A percentile compares a stretch with the other conserved stretches of the same genome.
Evolutionary conservation across 2,329 filamentous ascomycete species (phyloP).

Genomic region (Penicillium sp.): DNA sequence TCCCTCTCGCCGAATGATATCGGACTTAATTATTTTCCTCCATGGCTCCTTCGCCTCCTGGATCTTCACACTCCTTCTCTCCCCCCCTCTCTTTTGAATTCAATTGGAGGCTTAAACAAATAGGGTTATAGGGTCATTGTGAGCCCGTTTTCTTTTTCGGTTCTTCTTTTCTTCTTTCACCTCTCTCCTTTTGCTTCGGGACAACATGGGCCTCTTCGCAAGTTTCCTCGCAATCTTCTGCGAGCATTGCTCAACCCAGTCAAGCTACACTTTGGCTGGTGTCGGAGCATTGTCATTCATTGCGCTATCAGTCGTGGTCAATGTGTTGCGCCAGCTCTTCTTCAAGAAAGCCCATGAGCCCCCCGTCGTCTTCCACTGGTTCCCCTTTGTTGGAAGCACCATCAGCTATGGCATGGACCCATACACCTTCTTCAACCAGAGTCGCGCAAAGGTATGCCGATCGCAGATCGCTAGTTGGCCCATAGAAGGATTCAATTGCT

Average conservation of each 20-base stretch:
- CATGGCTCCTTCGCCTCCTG: slow-evolving; percentile 8
- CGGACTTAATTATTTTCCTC: slow-evolving; percentile 24
- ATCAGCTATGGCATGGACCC: slow-evolving; percentile 89
- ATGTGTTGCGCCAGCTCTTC: slow-evolving; percentile 76
- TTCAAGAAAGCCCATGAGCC: slow-evolving; percentile 80
- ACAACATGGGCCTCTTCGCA: slow-evolving; percentile 54
- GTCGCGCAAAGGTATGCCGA: slow-evolving; percentile 67
- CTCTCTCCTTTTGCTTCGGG: not conserved
- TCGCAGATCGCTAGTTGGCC: not conserved
- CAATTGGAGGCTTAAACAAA: not conserved
- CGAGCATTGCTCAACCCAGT: slow-evolving; percentile 49
- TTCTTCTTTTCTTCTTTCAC: not conserved
- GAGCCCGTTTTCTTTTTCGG: not conserved
- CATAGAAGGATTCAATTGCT: slow-evolving; percentile 2
- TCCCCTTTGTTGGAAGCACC: slow-evolving; percentile 80
- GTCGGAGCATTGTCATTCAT: slow-evolving; percentile 51
- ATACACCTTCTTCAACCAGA: slow-evolving; percentile 62
- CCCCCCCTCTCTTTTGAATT: not conserved
- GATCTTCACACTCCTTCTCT: not conserved
- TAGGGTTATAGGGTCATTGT: slow-evolving; percentile 1
- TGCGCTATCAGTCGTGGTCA: slow-evolving; percentile 65
- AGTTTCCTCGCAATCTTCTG: slow-evolving; percentile 47
- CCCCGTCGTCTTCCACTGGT: slow-evolving; percentile 64
- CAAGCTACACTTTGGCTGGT: slow-evolving; percentile 47
- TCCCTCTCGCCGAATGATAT: slow-evolving; percentile 21